Conservation (phyloP, 768 basidiomycete species). For the Boletus vinaceobasis region DNA sequence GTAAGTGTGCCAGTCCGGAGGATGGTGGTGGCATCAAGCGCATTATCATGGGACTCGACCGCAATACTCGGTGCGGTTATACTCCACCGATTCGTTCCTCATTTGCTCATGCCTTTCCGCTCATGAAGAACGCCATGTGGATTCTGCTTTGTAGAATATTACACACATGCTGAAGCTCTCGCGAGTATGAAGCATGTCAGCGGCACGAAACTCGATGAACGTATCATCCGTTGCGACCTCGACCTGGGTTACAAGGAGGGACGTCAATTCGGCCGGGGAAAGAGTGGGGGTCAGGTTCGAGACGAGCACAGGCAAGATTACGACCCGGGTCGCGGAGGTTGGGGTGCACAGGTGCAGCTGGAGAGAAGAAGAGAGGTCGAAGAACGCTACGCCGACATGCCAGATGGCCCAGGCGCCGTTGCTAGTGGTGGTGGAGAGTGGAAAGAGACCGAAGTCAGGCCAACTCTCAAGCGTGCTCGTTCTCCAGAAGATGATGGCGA, state of each 20-base stretch:
- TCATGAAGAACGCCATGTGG: conserved; percentile 79
- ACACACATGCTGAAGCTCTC: conserved; percentile 90
- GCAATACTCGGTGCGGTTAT: conserved; percentile 68
- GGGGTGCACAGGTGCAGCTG: conserved; percentile 85
- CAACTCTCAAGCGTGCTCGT: conserved; percentile 61
- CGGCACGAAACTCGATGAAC: conserved; percentile 98
- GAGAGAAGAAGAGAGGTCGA: conserved; percentile 80
- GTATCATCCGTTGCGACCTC: conserved; percentile 96
- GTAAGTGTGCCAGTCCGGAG: conserved; percentile 83
- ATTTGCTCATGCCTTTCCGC: conserved; percentile 4
- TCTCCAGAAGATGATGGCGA: conserved; percentile 80
- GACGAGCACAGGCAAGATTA: conserved; percentile 98
- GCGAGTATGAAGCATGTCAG: conserved; percentile 92
- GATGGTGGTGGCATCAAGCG: conserved; percentile 89
- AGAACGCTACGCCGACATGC: conserved; percentile 79
- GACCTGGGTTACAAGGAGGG: conserved; percentile 97
- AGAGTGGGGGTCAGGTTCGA: conserved; percentile 93
- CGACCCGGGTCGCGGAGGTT: conserved; percentile 92
- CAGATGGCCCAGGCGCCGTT: conserved; percentile 75
- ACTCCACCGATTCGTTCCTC: neutral
- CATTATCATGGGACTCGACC: conserved; percentile 93
- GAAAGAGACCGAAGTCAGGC: conserved; percentile 60
- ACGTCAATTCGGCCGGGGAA: conserved; percentile 94
- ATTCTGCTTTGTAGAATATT: conserved; percentile 96
- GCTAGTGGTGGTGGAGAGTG: conserved; percentile 85